Percentiles rank a stretch among this genome's conserved stretches.
Conservation (phyloP, 1,284 basidiomycete genomes). For the Puccinia horiana region DNA sequence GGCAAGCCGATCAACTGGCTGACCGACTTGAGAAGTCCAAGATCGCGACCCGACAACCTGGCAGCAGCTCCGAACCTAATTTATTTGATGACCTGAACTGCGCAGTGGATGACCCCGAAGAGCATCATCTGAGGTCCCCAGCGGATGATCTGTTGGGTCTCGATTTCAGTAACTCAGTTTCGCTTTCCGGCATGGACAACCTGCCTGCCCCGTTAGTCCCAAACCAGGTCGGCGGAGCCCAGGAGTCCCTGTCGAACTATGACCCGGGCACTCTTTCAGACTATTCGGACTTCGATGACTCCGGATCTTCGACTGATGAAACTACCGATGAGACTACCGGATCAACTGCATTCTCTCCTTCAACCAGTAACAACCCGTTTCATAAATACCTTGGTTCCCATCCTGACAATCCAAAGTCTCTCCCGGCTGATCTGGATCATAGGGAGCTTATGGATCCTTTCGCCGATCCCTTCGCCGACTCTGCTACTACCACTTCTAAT, state of each 20-base stretch:
- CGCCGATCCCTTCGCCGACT: constrained; percentile 16
- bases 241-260: neutral
- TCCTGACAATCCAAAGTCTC: too few species aligned
- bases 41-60: neutral
- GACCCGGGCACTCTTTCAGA: constrained; percentile 32
- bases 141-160: constrained; percentile 5
- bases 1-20: neutral
- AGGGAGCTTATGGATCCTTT: constrained; percentile 16
- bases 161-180: neutral
- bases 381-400: neutral
- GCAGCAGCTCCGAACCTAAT: neutral
- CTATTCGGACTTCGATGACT: constrained; percentile 35
- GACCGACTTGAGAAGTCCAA: neutral
- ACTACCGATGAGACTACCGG: neutral
- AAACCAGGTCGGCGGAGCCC: neutral
- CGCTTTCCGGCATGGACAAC: neutral
- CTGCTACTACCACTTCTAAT: neutral
- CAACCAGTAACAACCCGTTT: constrained; percentile 8
- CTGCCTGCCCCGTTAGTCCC: constrained; percentile 8
- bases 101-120: neutral
- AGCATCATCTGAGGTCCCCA: neutral
- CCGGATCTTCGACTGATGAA: neutral
- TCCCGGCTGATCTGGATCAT: neutral
- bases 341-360: neutral
- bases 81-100: neutral